These are phyloP conservation scores for Podaxis rugospora DNA, from an alignment of 768 basidiomycete species.

Conservation along the genomic window DNA sequence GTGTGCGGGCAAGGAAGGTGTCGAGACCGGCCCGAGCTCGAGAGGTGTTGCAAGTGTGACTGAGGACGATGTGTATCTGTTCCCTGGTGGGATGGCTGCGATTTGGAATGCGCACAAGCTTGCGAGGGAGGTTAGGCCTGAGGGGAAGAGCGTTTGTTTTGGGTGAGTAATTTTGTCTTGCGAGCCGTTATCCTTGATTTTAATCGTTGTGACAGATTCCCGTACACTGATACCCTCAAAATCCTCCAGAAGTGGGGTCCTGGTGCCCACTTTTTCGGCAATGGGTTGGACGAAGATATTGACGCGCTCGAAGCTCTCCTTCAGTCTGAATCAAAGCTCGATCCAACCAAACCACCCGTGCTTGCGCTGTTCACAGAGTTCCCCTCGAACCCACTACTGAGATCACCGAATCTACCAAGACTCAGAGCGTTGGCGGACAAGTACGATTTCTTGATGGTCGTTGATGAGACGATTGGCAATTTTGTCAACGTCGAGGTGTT, in stretches of 20 bases:
- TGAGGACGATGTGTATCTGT: conserved; percentile 88
- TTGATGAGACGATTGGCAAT: conserved; percentile 95
- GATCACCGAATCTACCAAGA: conserved; percentile 73
- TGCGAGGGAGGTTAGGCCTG: conserved; percentile 44
- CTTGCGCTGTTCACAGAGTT: conserved; percentile 89
- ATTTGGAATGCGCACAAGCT: conserved; percentile 91
- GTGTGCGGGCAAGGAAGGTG: conserved; percentile 40
- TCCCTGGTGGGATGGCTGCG: conserved; percentile 86
- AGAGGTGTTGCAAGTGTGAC: conserved; percentile 66
- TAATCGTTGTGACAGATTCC: conserved; percentile 56
- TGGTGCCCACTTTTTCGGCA: conserved; percentile 85
- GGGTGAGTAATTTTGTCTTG: conserved; percentile 52
- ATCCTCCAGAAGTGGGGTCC: conserved; percentile 95
- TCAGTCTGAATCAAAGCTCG: conserved; percentile 31
- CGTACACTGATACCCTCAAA: conserved; percentile 94
- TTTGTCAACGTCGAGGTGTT: conserved; percentile 91
- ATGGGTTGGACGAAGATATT: conserved; percentile 73
- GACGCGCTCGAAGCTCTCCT: conserved; percentile 67
- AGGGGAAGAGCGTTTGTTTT: conserved; percentile 87
- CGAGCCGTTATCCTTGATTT: background rate
- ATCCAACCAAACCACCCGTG: conserved; percentile 52
- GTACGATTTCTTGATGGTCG: conserved; percentile 80
- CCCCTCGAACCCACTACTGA: conserved; percentile 91
- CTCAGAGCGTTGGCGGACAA: conserved; percentile 80
- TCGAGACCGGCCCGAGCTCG: conserved; percentile 55